phyloP scores from a whole-genome alignment of 1,284 basidiomycete genomes.

The Exobasidium rhododendri region DNA sequence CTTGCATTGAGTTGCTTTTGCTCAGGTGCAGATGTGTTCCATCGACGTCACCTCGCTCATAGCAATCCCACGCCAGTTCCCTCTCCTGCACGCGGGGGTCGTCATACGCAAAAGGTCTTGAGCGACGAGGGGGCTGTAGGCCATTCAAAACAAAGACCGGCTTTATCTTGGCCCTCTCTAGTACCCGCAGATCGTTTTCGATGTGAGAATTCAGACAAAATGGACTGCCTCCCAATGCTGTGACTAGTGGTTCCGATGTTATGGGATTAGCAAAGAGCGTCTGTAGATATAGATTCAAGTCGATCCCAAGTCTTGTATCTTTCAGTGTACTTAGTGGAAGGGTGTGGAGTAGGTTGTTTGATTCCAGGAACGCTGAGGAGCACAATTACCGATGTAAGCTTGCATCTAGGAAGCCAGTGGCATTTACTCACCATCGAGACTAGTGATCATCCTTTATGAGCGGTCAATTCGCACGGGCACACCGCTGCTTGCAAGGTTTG shows the following conservation, averaged over 20 bases:
- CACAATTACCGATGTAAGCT: neutral
- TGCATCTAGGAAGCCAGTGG: neutral
- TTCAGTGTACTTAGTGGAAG: slow-evolving; percentile 77
- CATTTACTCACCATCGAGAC: slow-evolving; percentile 12
- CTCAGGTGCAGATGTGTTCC: slow-evolving; percentile 79
- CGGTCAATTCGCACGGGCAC: no score
- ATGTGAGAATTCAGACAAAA: slow-evolving; percentile 66
- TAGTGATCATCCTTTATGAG: slow-evolving; percentile 13
- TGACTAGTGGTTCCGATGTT: slow-evolving; percentile 79
- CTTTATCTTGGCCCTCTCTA: slow-evolving; percentile 89
- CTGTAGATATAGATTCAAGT: slow-evolving; percentile 85
- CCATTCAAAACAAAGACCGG: slow-evolving; percentile 97
- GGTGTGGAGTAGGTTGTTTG: slow-evolving; percentile 81
- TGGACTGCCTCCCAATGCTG: slow-evolving; percentile 88
- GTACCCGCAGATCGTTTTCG: slow-evolving; percentile 81
- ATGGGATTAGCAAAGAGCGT: slow-evolving; percentile 72
- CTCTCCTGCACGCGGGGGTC: slow-evolving; percentile 45
- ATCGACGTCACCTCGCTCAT: slow-evolving; percentile 63
- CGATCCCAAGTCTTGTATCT: slow-evolving; percentile 93
- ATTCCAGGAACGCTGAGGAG: slow-evolving; percentile 59
- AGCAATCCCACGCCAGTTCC: slow-evolving; percentile 47
- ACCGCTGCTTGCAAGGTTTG: no score
- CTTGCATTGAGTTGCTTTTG: slow-evolving; percentile 62
- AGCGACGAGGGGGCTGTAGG: slow-evolving; percentile 16
- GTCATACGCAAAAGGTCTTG: slow-evolving; percentile 44